Conservation (phyloP, 73 alveolate genomes). For the Paramecium octaurelia region DNA sequence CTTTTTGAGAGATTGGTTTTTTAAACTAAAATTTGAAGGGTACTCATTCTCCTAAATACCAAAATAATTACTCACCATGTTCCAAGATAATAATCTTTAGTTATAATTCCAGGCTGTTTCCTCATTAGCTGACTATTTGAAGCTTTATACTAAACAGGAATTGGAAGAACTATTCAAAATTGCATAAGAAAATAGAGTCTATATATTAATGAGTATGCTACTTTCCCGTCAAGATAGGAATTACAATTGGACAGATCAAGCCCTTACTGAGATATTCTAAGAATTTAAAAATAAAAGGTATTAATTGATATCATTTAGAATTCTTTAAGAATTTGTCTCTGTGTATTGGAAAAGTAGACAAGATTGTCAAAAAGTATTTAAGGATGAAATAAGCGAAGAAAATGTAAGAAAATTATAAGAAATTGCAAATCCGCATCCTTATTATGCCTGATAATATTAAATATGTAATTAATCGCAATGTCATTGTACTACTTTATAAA, state of each 20-base stretch:
- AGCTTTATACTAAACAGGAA: neutral
- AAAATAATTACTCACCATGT: neutral
- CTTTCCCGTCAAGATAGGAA: conserved; percentile 32
- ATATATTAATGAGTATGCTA: conserved; percentile 33
- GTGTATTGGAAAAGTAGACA: conserved; percentile 35
- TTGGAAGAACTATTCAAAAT: neutral
- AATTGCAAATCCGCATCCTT: conserved; percentile 8
- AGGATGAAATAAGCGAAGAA: neutral
- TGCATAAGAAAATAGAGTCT: neutral
- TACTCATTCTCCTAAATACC: neutral
- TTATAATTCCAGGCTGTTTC: neutral
- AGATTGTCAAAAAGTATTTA: neutral
- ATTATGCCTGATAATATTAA: conserved; percentile 27
- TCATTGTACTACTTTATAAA: no score
- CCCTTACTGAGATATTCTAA: neutral
- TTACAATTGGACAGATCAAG: conserved; percentile 1
- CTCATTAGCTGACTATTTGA: neutral
- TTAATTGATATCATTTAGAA: neutral
- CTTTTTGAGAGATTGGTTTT: conserved; percentile 43
- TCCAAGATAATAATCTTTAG: neutral
- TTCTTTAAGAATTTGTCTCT: conserved; percentile 12
- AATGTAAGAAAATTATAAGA: neutral
- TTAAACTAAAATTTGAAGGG: neutral
- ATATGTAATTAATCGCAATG: neutral
- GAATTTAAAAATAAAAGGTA: conserved; percentile 18